Evolutionary conservation across 805 yeast species (phyloP), one percentile per base, ranked within the genome.

Genomic region (Soucietia sequanensis): DNA sequence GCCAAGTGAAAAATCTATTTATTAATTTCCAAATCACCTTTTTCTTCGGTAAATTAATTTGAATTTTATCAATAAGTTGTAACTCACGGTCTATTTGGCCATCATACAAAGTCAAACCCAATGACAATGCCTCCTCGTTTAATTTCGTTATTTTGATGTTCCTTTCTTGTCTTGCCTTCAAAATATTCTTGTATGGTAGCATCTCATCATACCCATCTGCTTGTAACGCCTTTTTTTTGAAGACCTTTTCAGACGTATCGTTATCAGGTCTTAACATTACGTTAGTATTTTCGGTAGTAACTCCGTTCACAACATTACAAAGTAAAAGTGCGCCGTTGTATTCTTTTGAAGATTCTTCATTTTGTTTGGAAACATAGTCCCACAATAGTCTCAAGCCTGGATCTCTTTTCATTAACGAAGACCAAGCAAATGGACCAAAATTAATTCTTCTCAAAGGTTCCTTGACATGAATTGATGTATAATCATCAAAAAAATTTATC

Each of bases 351-450:
- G 21, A 24, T 17, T 33, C 26, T 14, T 42, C 48, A 37, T 31
- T 42, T 31, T 37, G 42, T 35, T 28, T 21, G 17, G 42, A 31
- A 10, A 64, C 42, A 34, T 58, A 45, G 15, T 62, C 57, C 69
- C 69, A 65, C 5, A 65, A 44, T 12, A 55, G n/a, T 12, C 50
- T 45, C 24, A 65, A 48, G 12, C 61, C 66, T 4, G 36, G 38
- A 34, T 67, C 72, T 33, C 58, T 48, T 32, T 49, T 50, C 65
- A 65, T 58, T 4, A 63, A 33, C 8, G 69, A 56, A 1, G 62
- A 47, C 66, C 69, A 64, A 2, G 67, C 51, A 26, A 64, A 59
- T 1, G 71, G 71, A 4, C 71, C 72, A 40, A 52, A 60, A 23
- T 56, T 52, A 4, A 61, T 48, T 30, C 67, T 47, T n/a, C 62